phyloP scores from a whole-genome alignment of 306 rosid species.

The Dryas alaskensis region DNA sequence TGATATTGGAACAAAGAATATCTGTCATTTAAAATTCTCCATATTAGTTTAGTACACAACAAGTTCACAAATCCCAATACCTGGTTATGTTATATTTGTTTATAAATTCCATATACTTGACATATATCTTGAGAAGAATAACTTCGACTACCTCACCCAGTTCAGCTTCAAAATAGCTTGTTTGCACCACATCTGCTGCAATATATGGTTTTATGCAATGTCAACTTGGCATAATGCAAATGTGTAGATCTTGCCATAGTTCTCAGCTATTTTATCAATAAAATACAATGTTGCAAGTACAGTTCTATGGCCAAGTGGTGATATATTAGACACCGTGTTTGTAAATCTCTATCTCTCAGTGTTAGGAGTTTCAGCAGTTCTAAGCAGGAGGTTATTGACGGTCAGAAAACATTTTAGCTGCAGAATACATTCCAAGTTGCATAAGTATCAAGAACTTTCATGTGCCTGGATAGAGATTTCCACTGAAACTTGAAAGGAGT shows the following conservation, averaged over 20 bases:
- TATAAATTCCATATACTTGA: neutral
- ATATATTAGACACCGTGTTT: neutral
- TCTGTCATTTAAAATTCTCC: neutral
- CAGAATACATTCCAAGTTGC: neutral
- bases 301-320: neutral
- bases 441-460: neutral
- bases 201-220: neutral
- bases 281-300: neutral
- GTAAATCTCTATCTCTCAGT: neutral
- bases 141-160: neutral
- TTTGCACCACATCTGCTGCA: neutral
- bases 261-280: neutral
- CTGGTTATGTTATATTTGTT: neutral
- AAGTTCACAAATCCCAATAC: neutral
- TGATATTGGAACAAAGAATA: neutral
- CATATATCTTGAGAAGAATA: neutral
- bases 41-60: neutral
- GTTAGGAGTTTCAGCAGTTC: neutral
- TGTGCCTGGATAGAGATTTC: neutral
- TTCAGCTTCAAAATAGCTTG: neutral
- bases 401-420: neutral
- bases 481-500: neutral
- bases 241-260: neutral
- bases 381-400: neutral
- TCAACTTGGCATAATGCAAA: neutral